These are phyloP conservation scores for Noccaea caerulescens DNA, from an alignment of 345 rosid species.

Conservation along the genomic window DNA sequence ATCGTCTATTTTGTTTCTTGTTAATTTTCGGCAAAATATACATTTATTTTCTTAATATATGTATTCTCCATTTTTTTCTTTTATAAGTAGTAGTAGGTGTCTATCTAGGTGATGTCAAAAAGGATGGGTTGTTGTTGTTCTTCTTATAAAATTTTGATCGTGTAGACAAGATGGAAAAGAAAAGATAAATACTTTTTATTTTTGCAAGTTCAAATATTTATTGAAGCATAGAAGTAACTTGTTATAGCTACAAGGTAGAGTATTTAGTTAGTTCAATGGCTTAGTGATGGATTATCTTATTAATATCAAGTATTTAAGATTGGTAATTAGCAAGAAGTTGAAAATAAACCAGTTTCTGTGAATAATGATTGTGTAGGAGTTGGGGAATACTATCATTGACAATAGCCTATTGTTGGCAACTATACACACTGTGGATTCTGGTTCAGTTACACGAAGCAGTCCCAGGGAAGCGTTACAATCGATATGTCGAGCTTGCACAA, in stretches of 20 bases:
- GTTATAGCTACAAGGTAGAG: not conserved
- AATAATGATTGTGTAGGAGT: conserved; percentile 58
- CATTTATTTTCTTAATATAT: not conserved
- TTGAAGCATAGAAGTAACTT: not conserved
- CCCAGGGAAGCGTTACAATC: conserved; percentile 91
- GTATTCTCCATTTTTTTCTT: not conserved
- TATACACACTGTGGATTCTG: conserved; percentile 89
- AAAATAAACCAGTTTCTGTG: conserved; percentile 5
- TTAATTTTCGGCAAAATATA: conserved; percentile 27
- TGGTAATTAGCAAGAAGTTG: not conserved
- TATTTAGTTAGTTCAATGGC: conserved; percentile 1
- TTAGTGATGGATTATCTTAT: not conserved
- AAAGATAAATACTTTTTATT: not conserved
- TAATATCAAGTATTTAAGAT: not conserved
- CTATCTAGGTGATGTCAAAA: conserved; percentile 10
- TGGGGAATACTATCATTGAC: conserved; percentile 91
- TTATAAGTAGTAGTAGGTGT: conserved; percentile 16
- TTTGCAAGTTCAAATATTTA: not conserved
- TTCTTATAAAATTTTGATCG: not conserved
- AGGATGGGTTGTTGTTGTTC: not conserved
- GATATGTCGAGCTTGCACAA: conserved; percentile 96
- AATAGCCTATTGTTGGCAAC: conserved; percentile 93
- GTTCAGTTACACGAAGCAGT: conserved; percentile 97
- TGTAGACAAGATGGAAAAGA: not conserved
- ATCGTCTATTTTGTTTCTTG: conserved; percentile 38